Base-by-base conservation (phyloP, 2,329 filamentous ascomycete genomes). In the Periconia sp. region DNA sequence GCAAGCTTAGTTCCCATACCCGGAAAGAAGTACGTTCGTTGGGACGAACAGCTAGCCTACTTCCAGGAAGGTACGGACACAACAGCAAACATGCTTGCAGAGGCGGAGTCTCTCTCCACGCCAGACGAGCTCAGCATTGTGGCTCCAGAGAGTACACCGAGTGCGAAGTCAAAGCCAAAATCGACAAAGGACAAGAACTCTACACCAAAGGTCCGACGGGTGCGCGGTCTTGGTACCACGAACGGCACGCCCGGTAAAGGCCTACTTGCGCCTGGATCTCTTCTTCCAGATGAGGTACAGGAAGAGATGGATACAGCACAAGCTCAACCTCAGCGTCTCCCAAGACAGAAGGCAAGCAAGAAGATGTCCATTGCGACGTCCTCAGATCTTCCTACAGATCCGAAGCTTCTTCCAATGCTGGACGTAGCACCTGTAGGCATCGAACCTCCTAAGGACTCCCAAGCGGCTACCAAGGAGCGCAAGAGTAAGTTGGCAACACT, bases 31-130 rank as follows among this genome's bases (percentile, higher is more conserved):
- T 64, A 52, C 40, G 71, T 79, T 4, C 65, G 62, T 9, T 79
- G 77, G 77, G 73, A 76, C 31, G 68, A 76, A 50, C 70, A 68
- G 19, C 57, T 79, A 8, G 71, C 68, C 5, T 73, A 75, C 43
- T 77, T 72, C 48, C 73, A 73, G 32, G 72, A 74, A 45, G 61
- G 56, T 29, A 63, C 59, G 10, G 62, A 65, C 11, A 64, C 57
- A 5, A 24, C 61, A 7, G 55, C 58, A 15, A 54, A 54, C 22
- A 51, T 52, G 11, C 28, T 58, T 16, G 65, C 61, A 1, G 63
- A 68, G n/a, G 60, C 59, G 7, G 59, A 62, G 36, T 58, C 56
- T 17, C 37, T 66, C 5, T 57, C 64, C 1, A 66, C 63, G 2
- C 66, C 60, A 9, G 64, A 67, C 34, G 66, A 68, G 43, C 52